Evolutionary conservation across 1,284 basidiomycete species (phyloP).

Genomic region (Tetrapyrgos nigripes): DNA sequence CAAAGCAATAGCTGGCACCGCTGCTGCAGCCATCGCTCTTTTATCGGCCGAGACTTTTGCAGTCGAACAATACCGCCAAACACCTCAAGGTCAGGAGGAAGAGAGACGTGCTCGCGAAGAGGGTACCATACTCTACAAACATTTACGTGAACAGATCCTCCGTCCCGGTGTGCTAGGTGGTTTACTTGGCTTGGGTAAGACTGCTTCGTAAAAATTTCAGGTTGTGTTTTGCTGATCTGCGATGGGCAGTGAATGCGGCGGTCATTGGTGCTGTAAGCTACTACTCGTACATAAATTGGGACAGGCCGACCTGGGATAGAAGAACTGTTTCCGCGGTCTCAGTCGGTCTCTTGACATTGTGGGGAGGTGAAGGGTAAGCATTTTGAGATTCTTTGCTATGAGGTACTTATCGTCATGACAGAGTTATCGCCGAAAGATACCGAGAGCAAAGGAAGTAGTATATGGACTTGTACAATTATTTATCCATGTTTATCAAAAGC

Average conservation of each 20-base stretch:
- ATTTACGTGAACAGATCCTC: constrained; percentile 64
- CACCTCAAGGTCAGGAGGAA: constrained; percentile 63
- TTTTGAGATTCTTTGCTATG: not conserved
- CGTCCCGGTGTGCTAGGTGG: constrained; percentile 77
- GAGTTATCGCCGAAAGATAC: constrained; percentile 38
- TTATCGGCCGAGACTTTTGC: constrained; percentile 69
- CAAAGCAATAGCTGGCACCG: constrained; percentile 57
- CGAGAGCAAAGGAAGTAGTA: constrained; percentile 16
- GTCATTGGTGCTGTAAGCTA: constrained; percentile 75
- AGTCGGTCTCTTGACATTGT: constrained; percentile 69
- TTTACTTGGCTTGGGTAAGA: constrained; percentile 67
- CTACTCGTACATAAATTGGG: constrained; percentile 74
- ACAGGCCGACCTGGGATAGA: constrained; percentile 72
- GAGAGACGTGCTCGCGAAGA: constrained; percentile 65
- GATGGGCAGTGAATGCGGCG: constrained; percentile 67
- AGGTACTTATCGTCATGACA: constrained; percentile 14
- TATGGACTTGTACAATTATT: constrained; percentile 1
- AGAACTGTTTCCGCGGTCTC: constrained; percentile 67
- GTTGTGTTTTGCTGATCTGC: not conserved
- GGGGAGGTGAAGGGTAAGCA: constrained; percentile 74
- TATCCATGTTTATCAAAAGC: not conserved
- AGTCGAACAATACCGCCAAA: constrained; percentile 68
- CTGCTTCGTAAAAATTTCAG: not conserved
- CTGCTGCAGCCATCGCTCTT: constrained; percentile 61
- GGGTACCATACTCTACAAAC: constrained; percentile 65